Conservation (phyloP, 495 filamentous ascomycete species). For the Aspergillus hancockii region DNA sequence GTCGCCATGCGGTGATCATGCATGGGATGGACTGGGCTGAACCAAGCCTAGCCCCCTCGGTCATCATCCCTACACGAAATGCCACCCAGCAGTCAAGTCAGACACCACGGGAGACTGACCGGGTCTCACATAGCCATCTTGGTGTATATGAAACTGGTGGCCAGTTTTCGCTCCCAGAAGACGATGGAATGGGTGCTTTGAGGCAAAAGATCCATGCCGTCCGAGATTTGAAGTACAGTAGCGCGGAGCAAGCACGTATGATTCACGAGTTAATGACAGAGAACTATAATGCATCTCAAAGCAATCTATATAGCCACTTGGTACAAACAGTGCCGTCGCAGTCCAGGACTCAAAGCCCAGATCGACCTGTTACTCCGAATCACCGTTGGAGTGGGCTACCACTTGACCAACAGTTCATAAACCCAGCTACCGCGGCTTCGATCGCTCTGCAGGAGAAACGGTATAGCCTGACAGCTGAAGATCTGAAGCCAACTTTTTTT, state of each 20-base stretch:
- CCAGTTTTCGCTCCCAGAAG: slow-evolving; percentile 67
- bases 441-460: slow-evolving; percentile 45
- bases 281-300: slow-evolving; percentile 61
- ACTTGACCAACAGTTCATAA: slow-evolving; percentile 31
- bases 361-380: slow-evolving; percentile 35
- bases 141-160: slow-evolving; percentile 22
- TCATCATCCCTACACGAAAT: slow-evolving; percentile 4
- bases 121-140: slow-evolving; percentile 9
- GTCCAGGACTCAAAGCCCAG: slow-evolving; percentile 36
- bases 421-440: slow-evolving; percentile 33
- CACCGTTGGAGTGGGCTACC: slow-evolving; percentile 29
- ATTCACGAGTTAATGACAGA: slow-evolving; percentile 85
- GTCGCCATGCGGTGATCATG: not conserved
- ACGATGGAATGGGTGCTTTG: slow-evolving; percentile 86
- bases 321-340: slow-evolving; percentile 32
- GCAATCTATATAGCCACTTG: slow-evolving; percentile 29
- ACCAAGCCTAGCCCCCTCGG: not conserved
- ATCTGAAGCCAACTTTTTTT: slow-evolving; percentile 71
- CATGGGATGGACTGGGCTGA: not conserved
- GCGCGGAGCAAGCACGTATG: slow-evolving; percentile 74
- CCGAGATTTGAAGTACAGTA: slow-evolving; percentile 60
- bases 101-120: slow-evolving; percentile 4
- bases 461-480: slow-evolving; percentile 70
- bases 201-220: slow-evolving; percentile 78
- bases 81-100: slow-evolving; percentile 4